Evolutionary conservation across 2,329 filamentous ascomycete genomes (phyloP), one percentile per base, ranked within the genome.

Genomic region (Claviceps purpurea): DNA sequence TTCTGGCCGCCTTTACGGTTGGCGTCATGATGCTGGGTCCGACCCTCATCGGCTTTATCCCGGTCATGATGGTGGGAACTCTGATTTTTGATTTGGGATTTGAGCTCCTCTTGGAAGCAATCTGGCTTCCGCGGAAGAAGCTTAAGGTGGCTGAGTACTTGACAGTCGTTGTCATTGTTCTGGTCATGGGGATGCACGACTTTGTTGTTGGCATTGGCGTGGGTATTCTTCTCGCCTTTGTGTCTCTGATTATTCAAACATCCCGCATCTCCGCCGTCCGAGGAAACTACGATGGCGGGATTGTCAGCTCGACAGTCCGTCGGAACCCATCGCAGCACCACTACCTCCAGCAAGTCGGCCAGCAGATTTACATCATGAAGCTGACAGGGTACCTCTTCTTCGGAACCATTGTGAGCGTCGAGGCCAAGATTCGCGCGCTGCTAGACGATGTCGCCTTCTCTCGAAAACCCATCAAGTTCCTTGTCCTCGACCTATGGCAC

Each of bases 371-470:
- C 54, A 83, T 97, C 49, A 85, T 95, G 61, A 97, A 97, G 66
- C 77, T 98, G 16, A 85, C 87, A 0, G 91, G 93, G 0, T 97
- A 91, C 62, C 78, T 98, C n/a, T 98, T 98, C 73, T 98, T 98
- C 59, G 93, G 93, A 16, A 97, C 90, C 2, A 95, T 98, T 57
- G 91, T 96, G 50, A 89, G 88, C 47, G 91, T 98, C 0, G 93
- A 98, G 66, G 86, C 88, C 56, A 85, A 85, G 57, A 90, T 97
- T 55, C 81, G 90, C 22, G 81, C 76, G 4, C 71, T 97, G 37
- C 83, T 97, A 47, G 84, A 90, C 30, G 89, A 95, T 34, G 83
- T 91, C 55, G 78, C 82, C 2, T 97, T 96, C 63, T 73, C 74
- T 26, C 73, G 80, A 57, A 78, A 83, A 50, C 89, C 91, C 0